A percentile compares a stretch with the other conserved stretches of the same genome.
Conservation (phyloP, 2,329 filamentous ascomycete species). For the Xylariaceae sp. region DNA sequence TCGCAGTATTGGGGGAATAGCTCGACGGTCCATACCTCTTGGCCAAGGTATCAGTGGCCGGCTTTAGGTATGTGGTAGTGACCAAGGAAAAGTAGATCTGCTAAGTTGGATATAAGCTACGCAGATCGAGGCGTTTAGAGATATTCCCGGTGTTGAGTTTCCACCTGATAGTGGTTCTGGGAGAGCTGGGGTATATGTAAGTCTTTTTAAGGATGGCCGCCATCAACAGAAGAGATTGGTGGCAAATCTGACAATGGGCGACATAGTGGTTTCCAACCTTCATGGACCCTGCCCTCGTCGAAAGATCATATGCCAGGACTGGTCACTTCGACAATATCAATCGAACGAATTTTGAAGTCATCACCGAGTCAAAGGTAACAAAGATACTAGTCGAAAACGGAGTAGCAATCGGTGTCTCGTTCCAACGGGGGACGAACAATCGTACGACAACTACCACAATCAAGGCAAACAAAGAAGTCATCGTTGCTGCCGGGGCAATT, state of each 20-base stretch:
- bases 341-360: constrained; percentile 32
- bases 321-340: constrained; percentile 34
- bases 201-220: too few relatives aligned
- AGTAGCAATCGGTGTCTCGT: constrained; percentile 32
- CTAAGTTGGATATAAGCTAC: constrained; percentile 16
- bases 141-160: constrained; percentile 39
- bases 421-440: constrained; percentile 20
- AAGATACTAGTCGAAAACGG: constrained; percentile 29
- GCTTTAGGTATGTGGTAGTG: constrained; percentile 19
- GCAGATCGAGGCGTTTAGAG: constrained; percentile 36
- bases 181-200: constrained; percentile 38
- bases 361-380: constrained; percentile 31
- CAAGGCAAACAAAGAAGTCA: constrained; percentile 39
- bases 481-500: constrained; percentile 42
- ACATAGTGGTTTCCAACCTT: constrained; percentile 44
- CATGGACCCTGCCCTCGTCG: constrained; percentile 36
- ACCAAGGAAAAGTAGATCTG: not conserved
- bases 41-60: constrained; percentile 40
- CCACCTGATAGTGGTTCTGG: constrained; percentile 39
- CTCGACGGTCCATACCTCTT: constrained; percentile 36
- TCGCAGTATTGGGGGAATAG: constrained; percentile 37
- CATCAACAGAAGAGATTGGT: too few relatives aligned
- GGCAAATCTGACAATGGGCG: too few relatives aligned
- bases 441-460: constrained; percentile 21
- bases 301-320: constrained; percentile 39